Base-by-base conservation (phyloP, 2,329 filamentous ascomycete genomes). In the Aspergillus uvarum region DNA sequence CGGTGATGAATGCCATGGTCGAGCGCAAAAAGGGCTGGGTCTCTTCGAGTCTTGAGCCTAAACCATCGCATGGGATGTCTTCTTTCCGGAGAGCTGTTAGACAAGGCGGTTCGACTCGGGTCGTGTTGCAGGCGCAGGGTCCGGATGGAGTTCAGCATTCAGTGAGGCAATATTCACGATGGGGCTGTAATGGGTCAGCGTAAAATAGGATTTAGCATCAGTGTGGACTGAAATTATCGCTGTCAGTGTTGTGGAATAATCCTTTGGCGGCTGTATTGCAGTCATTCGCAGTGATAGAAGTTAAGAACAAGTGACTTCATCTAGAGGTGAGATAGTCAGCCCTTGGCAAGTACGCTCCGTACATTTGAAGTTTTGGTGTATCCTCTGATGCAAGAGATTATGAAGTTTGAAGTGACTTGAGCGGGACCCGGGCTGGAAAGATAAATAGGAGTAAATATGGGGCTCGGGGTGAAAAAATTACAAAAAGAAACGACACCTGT, bases 401-500 rank as follows among this genome's bases (percentile, higher is more conserved):
- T 22, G 22, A 22, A 22, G 22, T 3, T 22, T 2, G n/a, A 16
- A 44, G n/a, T 12, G 16, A 8, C 19, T 44, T 6, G 16, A 44
- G 38, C 38, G 38, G 38, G 38, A 44, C 38, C 38, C 16, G n/a
- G 16, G 16, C 38, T 44, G 16, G 14, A 14, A 44, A 44, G 38
- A 44, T 16, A 19, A 16, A 16, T 6, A 19, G 6, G 14, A 19
- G 38, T 44, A 44, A 19, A 44, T 4, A 14, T 44, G 16, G 35
- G 16, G 38, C 12, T 35, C 32, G 32, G 14, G 19, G 35, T 24
- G 7, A 11, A 49, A 22, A 24, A 42, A 14, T 16, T 21, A 24
- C 3, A 52, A 52, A 52, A 22, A 22, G n/a, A 42, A 26, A 19
- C 51, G 51, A 52, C 51, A 52, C 51, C 51, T 35, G 31, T 52